A percentile compares a stretch with the other conserved stretches of the same genome.
Conservation (phyloP, 768 basidiomycete species). For the Kwoniella heveanensis region DNA sequence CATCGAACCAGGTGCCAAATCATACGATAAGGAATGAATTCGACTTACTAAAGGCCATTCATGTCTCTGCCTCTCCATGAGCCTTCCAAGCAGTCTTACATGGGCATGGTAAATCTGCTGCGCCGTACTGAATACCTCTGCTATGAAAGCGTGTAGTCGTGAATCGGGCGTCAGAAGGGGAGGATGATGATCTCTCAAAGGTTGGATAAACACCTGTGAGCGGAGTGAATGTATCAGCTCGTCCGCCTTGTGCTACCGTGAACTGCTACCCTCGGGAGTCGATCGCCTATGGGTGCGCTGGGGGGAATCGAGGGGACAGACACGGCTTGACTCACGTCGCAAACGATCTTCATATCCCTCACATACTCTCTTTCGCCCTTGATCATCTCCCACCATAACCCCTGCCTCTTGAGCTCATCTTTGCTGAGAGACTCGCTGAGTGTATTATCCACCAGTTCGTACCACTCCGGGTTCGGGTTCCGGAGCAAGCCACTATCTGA, state of each 20-base stretch:
- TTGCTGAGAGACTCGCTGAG: conserved; percentile 33
- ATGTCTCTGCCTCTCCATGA: conserved; percentile 43
- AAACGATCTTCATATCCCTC: conserved; percentile 41
- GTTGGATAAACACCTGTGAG: conserved; percentile 42
- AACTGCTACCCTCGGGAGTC: not conserved
- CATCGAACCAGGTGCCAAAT: not conserved
- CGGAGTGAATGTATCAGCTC: not conserved
- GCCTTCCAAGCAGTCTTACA: conserved; percentile 27
- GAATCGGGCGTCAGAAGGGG: conserved; percentile 37
- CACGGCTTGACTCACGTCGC: conserved; percentile 31
- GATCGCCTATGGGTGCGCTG: not conserved
- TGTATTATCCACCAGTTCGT: conserved; percentile 42
- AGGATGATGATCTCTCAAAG: conserved; percentile 31
- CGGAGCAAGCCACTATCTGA: conserved; percentile 13
- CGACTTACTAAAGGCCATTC: conserved; percentile 47
- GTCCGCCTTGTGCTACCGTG: not conserved
- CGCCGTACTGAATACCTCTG: conserved; percentile 46
- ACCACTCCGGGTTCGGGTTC: conserved; percentile 45
- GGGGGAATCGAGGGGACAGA: not conserved
- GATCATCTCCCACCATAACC: conserved; percentile 50
- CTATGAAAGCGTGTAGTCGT: conserved; percentile 42
- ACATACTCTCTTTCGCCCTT: conserved; percentile 51
- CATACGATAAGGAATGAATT: not conserved
- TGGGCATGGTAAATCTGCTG: conserved; percentile 38
- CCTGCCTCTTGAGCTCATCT: conserved; percentile 44